Percentiles rank a stretch among this genome's conserved stretches.
phyloP scores from a whole-genome alignment of 2,329 filamentous ascomycete genomes.

The Pseudogymnoascus verrucosus region DNA sequence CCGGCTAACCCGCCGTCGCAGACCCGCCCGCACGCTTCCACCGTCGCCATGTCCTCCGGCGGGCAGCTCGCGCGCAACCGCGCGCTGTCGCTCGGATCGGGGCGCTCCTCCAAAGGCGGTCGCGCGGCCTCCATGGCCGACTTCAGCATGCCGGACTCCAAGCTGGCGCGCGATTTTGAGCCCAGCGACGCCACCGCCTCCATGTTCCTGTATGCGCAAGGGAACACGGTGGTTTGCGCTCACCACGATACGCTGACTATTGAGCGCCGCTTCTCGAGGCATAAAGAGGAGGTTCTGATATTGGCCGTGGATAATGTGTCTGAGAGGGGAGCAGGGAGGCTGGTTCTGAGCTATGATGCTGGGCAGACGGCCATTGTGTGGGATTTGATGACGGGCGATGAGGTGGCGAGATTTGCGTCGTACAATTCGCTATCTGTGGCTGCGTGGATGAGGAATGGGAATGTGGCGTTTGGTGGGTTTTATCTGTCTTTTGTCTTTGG shows the following conservation, averaged over 20 bases:
- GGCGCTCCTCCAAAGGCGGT: constrained; percentile 42
- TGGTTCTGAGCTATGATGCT: constrained; percentile 89
- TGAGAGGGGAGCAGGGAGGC: constrained; percentile 71
- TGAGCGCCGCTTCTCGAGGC: constrained; percentile 75
- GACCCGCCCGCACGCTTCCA: constrained; percentile 16
- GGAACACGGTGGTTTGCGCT: constrained; percentile 72
- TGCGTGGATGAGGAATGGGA: constrained; percentile 94
- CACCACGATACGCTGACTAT: constrained; percentile 90
- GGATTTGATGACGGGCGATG: constrained; percentile 87
- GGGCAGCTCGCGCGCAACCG: constrained; percentile 49
- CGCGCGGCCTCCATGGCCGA: constrained; percentile 41
- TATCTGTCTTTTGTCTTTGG: background rate
- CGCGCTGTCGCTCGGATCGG: constrained; percentile 51
- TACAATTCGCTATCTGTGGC: constrained; percentile 81
- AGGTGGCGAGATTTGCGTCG: constrained; percentile 84
- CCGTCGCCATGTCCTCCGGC: constrained; percentile 48
- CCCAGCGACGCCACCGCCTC: constrained; percentile 86
- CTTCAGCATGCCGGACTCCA: constrained; percentile 44
- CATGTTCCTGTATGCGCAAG: constrained; percentile 82
- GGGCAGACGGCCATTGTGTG: constrained; percentile 91
- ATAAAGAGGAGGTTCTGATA: constrained; percentile 74
- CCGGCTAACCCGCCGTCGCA: constrained; percentile 24
- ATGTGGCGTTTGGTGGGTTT: constrained; percentile 83
- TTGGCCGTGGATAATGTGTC: constrained; percentile 88
- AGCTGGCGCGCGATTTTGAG: constrained; percentile 57